Evolutionary conservation across 768 basidiomycete species (phyloP), one percentile per base, ranked within the genome.

Genomic region (Mycena belliarum): DNA sequence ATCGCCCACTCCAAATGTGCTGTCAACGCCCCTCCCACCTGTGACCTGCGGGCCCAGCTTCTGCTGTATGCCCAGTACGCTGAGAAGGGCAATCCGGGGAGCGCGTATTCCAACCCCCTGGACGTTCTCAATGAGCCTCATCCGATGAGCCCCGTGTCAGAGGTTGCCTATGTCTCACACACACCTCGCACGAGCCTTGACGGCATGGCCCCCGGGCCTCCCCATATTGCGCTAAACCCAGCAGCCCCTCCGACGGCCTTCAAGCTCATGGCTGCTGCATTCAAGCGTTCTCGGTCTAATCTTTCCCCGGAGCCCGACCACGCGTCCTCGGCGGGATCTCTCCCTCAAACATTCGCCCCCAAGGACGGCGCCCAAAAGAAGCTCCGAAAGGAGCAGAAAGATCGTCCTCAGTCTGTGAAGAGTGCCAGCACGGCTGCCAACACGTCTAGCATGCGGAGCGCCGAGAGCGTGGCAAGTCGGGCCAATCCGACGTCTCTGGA

Each of bases 1-100:
- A 91, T 98, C 59, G 85, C 88, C 24, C 95, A 98, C 70, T 75
- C 85, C 23, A 88, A 87, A 67, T 94, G 93, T 64, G 82, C 85
- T 0, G 64, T 72, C 33, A 84, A 87, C 58, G 88, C 92, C 1
- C 85, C 90, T 10, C 86, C 87, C 6, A 90, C 87, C 3, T 94
- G 92, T 65, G 89, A 93, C 67, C 79, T 93, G 40, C 88, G 89
- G 55, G 83, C 89, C 2, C 90, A 91, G 67, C 79, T 93, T n/a
- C 74, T 93, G 43, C 71, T 85, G 45, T 89, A 89, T 60, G 88
- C 89, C 0, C 86, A 91, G 59, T 89, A 90, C 64, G 88, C 90
- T 21, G 87, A 88, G 71, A 82, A 81, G 59, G 84, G 85, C 12
- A 83, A 79, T 61, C 76, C 86, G 5, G 60, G 72, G 6, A 83